Evolutionary conservation across 2,329 filamentous ascomycete genomes (phyloP), one percentile per base, ranked within the genome.

Genomic region (Nemania diffusa): DNA sequence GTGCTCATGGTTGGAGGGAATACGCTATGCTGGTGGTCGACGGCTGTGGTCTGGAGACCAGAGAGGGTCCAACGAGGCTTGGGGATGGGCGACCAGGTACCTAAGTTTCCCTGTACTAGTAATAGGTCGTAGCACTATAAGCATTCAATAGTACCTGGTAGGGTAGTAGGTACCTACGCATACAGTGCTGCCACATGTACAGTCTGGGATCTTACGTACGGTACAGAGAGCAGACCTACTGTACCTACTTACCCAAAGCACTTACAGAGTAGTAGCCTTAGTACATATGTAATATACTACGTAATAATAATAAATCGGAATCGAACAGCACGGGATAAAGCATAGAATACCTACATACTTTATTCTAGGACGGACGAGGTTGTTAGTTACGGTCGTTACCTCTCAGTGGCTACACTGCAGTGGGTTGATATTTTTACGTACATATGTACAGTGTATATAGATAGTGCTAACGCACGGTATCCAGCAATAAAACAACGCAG

Each of bases 51-150:
- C 17, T 22, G n/a, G 37, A 51, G 42, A 24, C 42, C n/a, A 44
- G 61, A 58, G 60, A 62, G 55, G 53, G 53, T 52, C 17, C 29
- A 32, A 58, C 53, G 53, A 64, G 61, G 61, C 61, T 64, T 64
- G 46, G 61, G 53, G 61, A 58, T 55, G 37, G 40, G 44, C 46
- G 32, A 51, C 44, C 44, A 48, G 44, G 44, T 48, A 37, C 34
- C 15, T 15, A n/a, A 22, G 44, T 48, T 22, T 24, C 22, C 44
- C 11, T 48, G 44, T 48, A 46, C 42, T 22, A 22, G 44, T 48
- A 48, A n/a, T 3, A 24, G 46, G 11, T 51, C 6, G n/a, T n/a
- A n/a, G n/a, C n/a, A n/a, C n/a, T n/a, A n/a, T n/a, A n/a, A 5
- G 46, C 27, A 51, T 24, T 24, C 15, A 13, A 15, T 11, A 40